A percentile compares a stretch with the other conserved stretches of the same genome.
These are phyloP conservation scores for Phytopythium ostracodes DNA, from an alignment of 352 stramenopile species.

Conservation along the genomic window DNA sequence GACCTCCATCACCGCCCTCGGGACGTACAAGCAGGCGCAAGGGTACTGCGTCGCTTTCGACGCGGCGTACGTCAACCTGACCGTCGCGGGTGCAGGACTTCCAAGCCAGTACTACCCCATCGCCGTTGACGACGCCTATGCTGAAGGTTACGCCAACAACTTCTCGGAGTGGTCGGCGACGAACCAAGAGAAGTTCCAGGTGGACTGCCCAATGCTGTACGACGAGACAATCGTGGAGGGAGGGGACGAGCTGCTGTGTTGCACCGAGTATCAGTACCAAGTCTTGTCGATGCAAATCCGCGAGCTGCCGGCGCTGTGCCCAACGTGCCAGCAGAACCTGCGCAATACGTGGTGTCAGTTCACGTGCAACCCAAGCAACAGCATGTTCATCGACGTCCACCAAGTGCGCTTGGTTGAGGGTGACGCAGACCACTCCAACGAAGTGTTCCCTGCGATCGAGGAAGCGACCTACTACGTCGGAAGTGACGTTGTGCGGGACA, in stretches of 20 bases:
- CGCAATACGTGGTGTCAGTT: conserved; percentile 81
- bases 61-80: conserved; percentile 50
- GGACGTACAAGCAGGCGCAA: conserved; percentile 40
- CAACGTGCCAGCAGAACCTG: conserved; percentile 69
- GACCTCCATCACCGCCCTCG: conserved; percentile 39
- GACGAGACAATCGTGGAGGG: conserved; percentile 43
- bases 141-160: conserved; percentile 58
- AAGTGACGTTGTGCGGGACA: conserved; percentile 56
- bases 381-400: conserved; percentile 64
- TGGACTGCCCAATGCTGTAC: conserved; percentile 70
- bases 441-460: conserved; percentile 65
- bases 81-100: conserved; percentile 23
- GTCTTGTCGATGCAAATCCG: conserved; percentile 53
- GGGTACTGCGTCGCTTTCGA: conserved; percentile 64
- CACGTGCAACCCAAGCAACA: conserved; percentile 76
- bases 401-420: conserved; percentile 60
- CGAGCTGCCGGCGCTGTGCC: conserved; percentile 53
- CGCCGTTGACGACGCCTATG: conserved; percentile 41
- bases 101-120: conserved; percentile 71
- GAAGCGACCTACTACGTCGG: conserved; percentile 67
- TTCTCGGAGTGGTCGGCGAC: conserved; percentile 59
- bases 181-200: conserved; percentile 62
- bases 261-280: conserved; percentile 73
- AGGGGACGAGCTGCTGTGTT: conserved; percentile 61
- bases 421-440: conserved; percentile 35